phyloP scores from a whole-genome alignment of 192 early-diverging fungal species.

The Backusella morwellensis region DNA sequence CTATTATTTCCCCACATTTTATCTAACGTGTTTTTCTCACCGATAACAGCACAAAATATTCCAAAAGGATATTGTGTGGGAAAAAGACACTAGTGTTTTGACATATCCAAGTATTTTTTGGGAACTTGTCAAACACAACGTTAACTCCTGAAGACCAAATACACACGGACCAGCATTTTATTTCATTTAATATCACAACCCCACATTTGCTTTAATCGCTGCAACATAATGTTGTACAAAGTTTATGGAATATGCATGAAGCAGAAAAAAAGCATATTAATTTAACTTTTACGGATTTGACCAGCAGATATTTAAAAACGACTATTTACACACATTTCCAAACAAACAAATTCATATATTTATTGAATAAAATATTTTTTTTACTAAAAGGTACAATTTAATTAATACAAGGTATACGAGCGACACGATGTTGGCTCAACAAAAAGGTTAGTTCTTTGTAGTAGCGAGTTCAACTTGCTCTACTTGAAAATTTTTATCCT shows the following conservation, averaged over 20 bases:
- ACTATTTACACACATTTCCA: neutral
- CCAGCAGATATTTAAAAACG: too few relatives aligned
- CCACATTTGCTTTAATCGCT: neutral
- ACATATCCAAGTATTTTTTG: neutral
- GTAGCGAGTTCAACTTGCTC: neutral
- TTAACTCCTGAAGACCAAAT: neutral
- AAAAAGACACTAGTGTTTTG: neutral
- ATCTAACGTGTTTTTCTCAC: neutral
- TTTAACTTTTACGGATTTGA: too few relatives aligned
- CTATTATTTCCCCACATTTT: conserved; percentile 1
- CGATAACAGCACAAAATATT: neutral
- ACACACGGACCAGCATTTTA: neutral
- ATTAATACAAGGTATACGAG: neutral
- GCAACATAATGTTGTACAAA: neutral
- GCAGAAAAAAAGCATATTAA: neutral
- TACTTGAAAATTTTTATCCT: neutral
- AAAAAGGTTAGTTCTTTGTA: neutral
- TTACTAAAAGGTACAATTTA: neutral
- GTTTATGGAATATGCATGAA: neutral
- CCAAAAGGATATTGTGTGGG: neutral
- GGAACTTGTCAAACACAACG: neutral
- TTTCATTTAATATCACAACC: neutral
- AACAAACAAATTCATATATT: neutral
- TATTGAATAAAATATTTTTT: neutral
- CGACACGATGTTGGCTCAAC: neutral